A percentile compares a stretch with the other conserved stretches of the same genome.
phyloP scores from a whole-genome alignment of 2,329 filamentous ascomycete species.

The Cryphonectria carpinicola region DNA sequence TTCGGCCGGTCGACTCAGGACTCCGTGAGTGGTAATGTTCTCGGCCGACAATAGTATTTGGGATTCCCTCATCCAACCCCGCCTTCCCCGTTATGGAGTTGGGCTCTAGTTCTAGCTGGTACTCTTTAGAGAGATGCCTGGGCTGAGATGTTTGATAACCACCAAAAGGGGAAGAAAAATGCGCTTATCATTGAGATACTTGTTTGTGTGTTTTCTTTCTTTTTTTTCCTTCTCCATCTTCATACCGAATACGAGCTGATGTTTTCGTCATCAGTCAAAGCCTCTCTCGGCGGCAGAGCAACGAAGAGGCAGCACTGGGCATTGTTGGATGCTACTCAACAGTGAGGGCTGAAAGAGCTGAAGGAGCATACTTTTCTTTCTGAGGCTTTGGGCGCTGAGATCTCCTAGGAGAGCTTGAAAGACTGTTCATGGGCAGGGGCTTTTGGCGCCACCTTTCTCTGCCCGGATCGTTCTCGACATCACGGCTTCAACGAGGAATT shows the following conservation, averaged over 20 bases:
- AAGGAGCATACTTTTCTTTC: not conserved
- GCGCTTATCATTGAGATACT: not conserved
- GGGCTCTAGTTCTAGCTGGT: not conserved
- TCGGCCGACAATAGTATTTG: not conserved
- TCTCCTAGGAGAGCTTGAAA: not conserved
- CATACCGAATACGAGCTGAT: not conserved
- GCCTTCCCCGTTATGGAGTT: not conserved
- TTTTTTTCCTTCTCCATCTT: too few species aligned
- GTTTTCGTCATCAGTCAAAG: not conserved
- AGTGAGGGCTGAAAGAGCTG: not conserved
- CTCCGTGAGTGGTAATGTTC: not conserved
- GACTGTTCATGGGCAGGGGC: not conserved
- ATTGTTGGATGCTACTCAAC: not conserved
- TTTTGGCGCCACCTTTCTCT: not conserved
- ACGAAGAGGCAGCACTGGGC: not conserved
- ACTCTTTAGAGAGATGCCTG: not conserved
- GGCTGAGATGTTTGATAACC: not conserved
- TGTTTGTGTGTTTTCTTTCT: not conserved
- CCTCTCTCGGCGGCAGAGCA: not conserved
- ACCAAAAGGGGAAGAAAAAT: not conserved
- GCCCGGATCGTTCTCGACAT: not conserved
- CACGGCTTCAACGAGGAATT: not conserved
- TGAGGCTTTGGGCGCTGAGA: not conserved
- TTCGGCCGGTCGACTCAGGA: not conserved
- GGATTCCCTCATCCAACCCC: not conserved